Percentiles rank a stretch among this genome's conserved stretches.
These are phyloP conservation scores for Hymenoscyphus repandus DNA, from an alignment of 2,329 filamentous ascomycete genomes.

Conservation along the genomic window DNA sequence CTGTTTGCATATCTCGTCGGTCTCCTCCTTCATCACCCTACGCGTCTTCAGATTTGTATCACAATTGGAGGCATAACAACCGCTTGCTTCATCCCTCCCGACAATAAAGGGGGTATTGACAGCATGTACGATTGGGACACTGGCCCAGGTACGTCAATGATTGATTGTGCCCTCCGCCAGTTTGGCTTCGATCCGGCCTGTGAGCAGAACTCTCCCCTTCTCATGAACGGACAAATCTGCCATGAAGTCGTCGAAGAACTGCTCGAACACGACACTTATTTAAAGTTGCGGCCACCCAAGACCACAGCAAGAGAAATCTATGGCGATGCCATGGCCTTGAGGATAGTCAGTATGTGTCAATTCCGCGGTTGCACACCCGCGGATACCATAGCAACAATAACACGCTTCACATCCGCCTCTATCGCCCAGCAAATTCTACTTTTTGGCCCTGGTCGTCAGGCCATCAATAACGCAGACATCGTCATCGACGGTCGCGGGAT, in stretches of 20 bases:
- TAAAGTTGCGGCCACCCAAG: slow-evolving; percentile 27
- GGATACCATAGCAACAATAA: slow-evolving; percentile 30
- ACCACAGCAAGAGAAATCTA: slow-evolving; percentile 31
- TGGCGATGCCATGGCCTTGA: slow-evolving; percentile 27
- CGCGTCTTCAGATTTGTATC: slow-evolving; percentile 29
- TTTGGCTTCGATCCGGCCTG: slow-evolving; percentile 28
- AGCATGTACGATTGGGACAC: slow-evolving; percentile 33
- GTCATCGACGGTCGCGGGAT: slow-evolving; percentile 28
- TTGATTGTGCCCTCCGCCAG: slow-evolving; percentile 28
- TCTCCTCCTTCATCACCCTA: slow-evolving; percentile 29
- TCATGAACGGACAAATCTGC: slow-evolving; percentile 25
- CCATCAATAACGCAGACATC: slow-evolving; percentile 29
- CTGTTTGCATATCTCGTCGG: slow-evolving; percentile 30
- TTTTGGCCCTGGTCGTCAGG: slow-evolving; percentile 27
- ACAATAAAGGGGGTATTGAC: slow-evolving; percentile 29
- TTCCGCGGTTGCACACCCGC: slow-evolving; percentile 24
- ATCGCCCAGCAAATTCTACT: slow-evolving; percentile 31
- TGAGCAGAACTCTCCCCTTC: slow-evolving; percentile 20
- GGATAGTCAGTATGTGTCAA: slow-evolving; percentile 27
- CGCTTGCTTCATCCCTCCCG: slow-evolving; percentile 29
- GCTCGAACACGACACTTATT: slow-evolving; percentile 24
- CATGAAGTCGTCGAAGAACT: slow-evolving; percentile 30
- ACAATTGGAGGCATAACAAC: slow-evolving; percentile 30
- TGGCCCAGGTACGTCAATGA: slow-evolving; percentile 29
- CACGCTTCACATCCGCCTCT: slow-evolving; percentile 29